Evolutionary conservation across 129 eudicot species (phyloP), one percentile per base, ranked within the genome.

Genomic region (Deinandra increscens): DNA sequence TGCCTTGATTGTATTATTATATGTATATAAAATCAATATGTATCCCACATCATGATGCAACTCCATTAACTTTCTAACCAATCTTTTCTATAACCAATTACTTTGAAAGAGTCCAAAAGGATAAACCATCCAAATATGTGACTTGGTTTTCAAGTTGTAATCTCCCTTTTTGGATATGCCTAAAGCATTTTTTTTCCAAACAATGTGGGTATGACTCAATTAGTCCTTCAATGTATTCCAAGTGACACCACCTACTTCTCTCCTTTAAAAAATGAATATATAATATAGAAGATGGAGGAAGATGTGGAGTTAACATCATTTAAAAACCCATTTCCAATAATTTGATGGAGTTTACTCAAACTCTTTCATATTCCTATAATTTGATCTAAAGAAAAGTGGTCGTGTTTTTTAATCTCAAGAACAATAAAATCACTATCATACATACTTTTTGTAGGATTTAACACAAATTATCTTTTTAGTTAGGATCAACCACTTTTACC

Each of bases 281-380:
- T 29, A 66, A 73, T 80, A 78, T 53, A 64, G 22, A 79, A 83
- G 60, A 75, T 69, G 78, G 68, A 65, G 31, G 73, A 64, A 68
- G 82, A 68, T 84, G 89, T 88, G 96, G 96, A 86, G 88, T 84
- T 86, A 72, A 82, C 85, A n/a, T n/a, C n/a, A n/a, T n/a, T n/a
- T n/a, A n/a, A n/a, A n/a, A n/a, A n/a, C n/a, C n/a, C n/a, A n/a
- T n/a, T n/a, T n/a, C n/a, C n/a, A n/a, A n/a, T n/a, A n/a, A n/a
- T n/a, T n/a, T n/a, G n/a, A n/a, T n/a, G n/a, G n/a, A n/a, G n/a
- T n/a, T n/a, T n/a, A n/a, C n/a, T n/a, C n/a, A n/a, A n/a, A n/a
- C n/a, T n/a, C n/a, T n/a, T n/a, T n/a, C n/a, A n/a, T n/a, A n/a
- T n/a, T n/a, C n/a, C n/a, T n/a, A n/a, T n/a, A n/a, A n/a, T n/a